These are phyloP conservation scores for Lumnitzera littorea DNA, from an alignment of 345 rosid species.

Conservation along the genomic window DNA sequence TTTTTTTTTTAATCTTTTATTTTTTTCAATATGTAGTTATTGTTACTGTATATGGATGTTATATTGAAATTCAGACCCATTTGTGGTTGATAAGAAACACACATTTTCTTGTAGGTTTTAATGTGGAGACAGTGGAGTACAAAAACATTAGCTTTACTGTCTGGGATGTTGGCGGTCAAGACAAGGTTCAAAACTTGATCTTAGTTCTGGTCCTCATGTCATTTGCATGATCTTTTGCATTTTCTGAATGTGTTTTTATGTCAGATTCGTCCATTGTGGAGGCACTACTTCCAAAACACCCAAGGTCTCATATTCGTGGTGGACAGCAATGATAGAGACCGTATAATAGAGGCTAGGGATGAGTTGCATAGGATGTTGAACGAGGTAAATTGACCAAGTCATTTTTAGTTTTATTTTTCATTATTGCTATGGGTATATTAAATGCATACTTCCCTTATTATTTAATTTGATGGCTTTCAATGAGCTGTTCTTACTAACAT, in stretches of 20 bases:
- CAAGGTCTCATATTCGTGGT: constrained; percentile 86
- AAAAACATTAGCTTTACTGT: constrained; percentile 92
- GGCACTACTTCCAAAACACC: constrained; percentile 82
- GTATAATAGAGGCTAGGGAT: constrained; percentile 76
- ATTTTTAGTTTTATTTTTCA: not conserved
- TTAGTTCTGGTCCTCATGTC: not conserved
- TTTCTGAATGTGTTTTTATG: constrained; percentile 1
- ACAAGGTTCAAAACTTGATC: constrained; percentile 40
- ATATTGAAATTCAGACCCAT: not conserved
- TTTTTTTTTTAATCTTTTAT: not conserved
- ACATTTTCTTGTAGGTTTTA: constrained; percentile 43
- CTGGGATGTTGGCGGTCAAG: constrained; percentile 96
- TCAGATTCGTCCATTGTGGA: constrained; percentile 86
- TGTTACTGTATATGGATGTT: not conserved
- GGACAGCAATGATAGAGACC: constrained; percentile 82
- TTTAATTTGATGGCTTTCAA: too few relatives aligned
- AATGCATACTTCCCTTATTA: too few relatives aligned
- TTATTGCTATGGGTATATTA: not conserved
- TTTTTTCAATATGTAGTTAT: not conserved
- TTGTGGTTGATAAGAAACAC: not conserved
- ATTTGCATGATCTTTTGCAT: not conserved
- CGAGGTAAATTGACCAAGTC: constrained; percentile 40
- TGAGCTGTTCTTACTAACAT: too few relatives aligned
- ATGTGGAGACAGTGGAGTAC: constrained; percentile 85
- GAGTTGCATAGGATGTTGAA: constrained; percentile 89